phyloP scores from a whole-genome alignment of 345 rosid species.

The Brassica cretica region DNA sequence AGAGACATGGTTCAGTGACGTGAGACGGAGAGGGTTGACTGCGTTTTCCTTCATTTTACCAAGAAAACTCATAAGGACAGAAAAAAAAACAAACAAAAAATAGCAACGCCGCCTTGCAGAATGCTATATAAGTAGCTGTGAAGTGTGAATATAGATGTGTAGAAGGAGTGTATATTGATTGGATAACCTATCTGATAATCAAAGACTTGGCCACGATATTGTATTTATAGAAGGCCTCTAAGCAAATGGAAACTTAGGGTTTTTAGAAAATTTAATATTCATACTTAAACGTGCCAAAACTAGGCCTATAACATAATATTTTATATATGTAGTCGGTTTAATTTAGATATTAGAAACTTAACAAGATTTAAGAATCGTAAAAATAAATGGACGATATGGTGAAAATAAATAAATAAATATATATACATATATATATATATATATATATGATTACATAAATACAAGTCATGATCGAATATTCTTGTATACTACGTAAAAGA shows the following conservation, averaged over 20 bases:
- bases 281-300: neutral
- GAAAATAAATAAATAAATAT: neutral
- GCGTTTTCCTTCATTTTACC: constrained; percentile 31
- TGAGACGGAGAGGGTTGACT: constrained; percentile 62
- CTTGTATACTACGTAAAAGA: neutral
- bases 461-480: neutral
- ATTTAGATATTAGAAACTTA: neutral
- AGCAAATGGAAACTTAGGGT: neutral
- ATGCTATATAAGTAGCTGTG: neutral
- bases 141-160: neutral
- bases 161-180: neutral
- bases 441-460: neutral
- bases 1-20: constrained; percentile 75
- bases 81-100: too few relatives aligned
- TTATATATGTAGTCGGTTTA: neutral
- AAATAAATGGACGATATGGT: neutral
- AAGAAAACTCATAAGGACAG: neutral
- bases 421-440: too few relatives aligned
- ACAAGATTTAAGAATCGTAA: neutral
- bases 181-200: constrained; percentile 22
- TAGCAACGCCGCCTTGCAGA: neutral
- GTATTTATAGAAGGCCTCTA: constrained; percentile 28
- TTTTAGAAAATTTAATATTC: neutral
- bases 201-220: neutral
- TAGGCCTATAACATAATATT: neutral